A percentile compares a stretch with the other conserved stretches of the same genome.
Evolutionary conservation across 352 stramenopile species (phyloP).

Genomic region (Phytopythium helicoides): DNA sequence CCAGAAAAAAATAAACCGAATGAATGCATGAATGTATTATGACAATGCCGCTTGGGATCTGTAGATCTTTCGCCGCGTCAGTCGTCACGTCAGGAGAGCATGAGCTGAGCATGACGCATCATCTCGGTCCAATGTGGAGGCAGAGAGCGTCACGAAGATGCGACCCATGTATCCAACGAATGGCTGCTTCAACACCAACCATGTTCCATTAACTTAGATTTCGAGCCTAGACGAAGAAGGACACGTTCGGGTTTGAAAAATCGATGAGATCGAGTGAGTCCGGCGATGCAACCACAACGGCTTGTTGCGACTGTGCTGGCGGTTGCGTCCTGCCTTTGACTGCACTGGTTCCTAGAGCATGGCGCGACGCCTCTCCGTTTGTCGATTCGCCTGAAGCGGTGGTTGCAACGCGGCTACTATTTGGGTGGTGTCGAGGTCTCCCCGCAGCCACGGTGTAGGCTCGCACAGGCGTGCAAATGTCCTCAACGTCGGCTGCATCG

Average conservation of each 20-base stretch:
- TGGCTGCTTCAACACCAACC: no score
- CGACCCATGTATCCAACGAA: no score
- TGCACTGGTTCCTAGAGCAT: background rate
- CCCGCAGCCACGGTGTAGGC: background rate
- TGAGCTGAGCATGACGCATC: no score
- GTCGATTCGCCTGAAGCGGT: conserved; percentile 5
- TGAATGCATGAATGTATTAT: conserved; percentile 11
- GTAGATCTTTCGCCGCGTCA: no score
- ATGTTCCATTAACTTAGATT: conserved; percentile 5
- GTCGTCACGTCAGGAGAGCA: no score
- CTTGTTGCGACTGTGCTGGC: background rate
- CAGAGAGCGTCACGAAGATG: no score
- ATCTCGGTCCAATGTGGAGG: no score
- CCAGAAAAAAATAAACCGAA: no score
- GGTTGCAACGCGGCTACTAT: background rate
- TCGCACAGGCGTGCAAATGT: conserved; percentile 2
- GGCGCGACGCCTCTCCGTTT: background rate
- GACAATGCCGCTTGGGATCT: no score
- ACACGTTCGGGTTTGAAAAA: conserved; percentile 38
- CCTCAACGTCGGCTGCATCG: conserved; percentile 1
- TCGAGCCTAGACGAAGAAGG: conserved; percentile 36
- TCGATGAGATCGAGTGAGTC: conserved; percentile 43
- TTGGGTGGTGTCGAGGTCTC: background rate
- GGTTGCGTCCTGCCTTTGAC: background rate
- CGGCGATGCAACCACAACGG: conserved; percentile 35